Evolutionary conservation across 164 flowering plant species (phyloP), one percentile per base, ranked within the genome.

Genomic region (Piper betle): DNA sequence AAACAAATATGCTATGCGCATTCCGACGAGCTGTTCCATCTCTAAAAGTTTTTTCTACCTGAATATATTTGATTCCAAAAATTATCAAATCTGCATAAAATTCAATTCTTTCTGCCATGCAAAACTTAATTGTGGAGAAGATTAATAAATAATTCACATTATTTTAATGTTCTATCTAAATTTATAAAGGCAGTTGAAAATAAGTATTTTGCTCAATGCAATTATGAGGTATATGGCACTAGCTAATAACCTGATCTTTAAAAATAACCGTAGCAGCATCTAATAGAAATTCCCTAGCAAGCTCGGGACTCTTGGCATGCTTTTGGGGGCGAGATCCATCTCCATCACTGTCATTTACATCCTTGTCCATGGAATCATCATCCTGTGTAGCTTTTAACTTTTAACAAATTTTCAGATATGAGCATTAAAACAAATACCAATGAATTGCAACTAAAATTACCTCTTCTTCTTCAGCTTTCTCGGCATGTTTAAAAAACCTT

Each of bases 261-360:
- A 90, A 93, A 69, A 93, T 90, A 57, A 93, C 96, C 60, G 91
- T 88, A 50, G 97, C 97, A 67, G 97, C 97, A 84, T 93, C 99
- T n/a, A 93, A 78, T 71, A 93, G 97, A 80, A 93, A 93, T 64
- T 93, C 96, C 63, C 97, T 81, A 73, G 99, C 99, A 79, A 90
- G 96, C 73, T 93, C 99, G 71, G 99, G 99, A 82, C 97, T 93
- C 86, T 93, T 93, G 42, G 97, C 99, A 84, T 93, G 99, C 77
- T 86, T 93, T 68, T 90, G 99, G 20, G 97, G 96, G 66, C 96
- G 96, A 56, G 92, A 88, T 69, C 97, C 85, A 74, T 93, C 99
- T 74, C 88, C 97, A 80, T 93, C 99, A 41, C 86, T 65, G 53
- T 93, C 99, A 82, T 84, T 90, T 62, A 91, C 94, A 72, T 89